Evolutionary conservation across 768 basidiomycete species (phyloP).

Genomic region (Lactarius psammicola): DNA sequence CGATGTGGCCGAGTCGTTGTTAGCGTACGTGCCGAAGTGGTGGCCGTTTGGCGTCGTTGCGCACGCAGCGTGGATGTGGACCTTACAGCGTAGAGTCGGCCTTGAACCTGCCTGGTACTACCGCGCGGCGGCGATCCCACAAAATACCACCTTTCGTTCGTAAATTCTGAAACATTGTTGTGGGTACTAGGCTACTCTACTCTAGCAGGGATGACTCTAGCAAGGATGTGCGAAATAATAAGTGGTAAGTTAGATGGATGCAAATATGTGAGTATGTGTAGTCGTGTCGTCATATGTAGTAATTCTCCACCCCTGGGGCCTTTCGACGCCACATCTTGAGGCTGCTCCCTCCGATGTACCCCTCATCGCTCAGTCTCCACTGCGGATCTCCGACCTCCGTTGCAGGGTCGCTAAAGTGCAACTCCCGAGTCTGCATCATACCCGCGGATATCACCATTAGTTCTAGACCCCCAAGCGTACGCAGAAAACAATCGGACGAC

Average conservation of each 20-base stretch:
- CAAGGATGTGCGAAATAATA: neutral
- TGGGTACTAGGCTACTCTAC: neutral
- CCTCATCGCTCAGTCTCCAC: conserved; percentile 28
- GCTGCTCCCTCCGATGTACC: conserved; percentile 27
- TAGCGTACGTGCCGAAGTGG: no score
- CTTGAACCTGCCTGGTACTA: no score
- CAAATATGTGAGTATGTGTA: neutral
- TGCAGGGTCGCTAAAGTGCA: conserved; percentile 31
- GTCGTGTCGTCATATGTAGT: conserved; percentile 8
- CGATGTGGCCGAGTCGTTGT: no score
- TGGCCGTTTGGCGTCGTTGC: no score
- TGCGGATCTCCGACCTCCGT: conserved; percentile 23
- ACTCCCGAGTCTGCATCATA: conserved; percentile 26
- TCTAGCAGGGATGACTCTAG: neutral
- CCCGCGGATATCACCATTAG: neutral
- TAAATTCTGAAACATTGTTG: neutral
- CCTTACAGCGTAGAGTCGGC: no score
- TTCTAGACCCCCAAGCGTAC: neutral
- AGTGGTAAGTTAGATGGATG: neutral
- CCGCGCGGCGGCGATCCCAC: no score
- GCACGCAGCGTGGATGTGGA: no score
- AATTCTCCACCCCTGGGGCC: conserved; percentile 31
- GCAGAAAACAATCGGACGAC: neutral
- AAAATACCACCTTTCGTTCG: neutral
- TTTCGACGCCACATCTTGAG: conserved; percentile 29